These are phyloP conservation scores for Neurospora sp. DNA, from an alignment of 2,329 filamentous ascomycete species.

Conservation along the genomic window DNA sequence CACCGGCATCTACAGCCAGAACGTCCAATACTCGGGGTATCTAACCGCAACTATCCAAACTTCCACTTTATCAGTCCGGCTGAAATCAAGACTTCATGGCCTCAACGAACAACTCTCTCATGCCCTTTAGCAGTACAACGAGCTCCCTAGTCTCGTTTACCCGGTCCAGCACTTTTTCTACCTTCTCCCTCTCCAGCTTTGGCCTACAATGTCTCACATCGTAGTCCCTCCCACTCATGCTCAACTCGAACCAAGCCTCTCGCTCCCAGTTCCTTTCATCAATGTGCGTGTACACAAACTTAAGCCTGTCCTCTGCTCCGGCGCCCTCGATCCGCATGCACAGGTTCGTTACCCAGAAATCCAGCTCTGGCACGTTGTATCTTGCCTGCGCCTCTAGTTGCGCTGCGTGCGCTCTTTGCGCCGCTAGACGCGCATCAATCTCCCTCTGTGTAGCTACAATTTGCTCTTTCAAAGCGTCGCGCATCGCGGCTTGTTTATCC, in stretches of 20 bases:
- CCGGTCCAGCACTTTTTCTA: constrained; percentile 66
- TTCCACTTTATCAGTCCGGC: no score
- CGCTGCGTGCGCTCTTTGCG: constrained; percentile 61
- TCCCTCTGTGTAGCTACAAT: constrained; percentile 59
- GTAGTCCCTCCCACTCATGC: constrained; percentile 73
- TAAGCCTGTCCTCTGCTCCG: constrained; percentile 72
- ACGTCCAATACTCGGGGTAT: neutral
- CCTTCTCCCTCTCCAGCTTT: constrained; percentile 68
- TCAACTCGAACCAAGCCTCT: constrained; percentile 90
- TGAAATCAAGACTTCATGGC: constrained; percentile 42
- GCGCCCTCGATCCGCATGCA: constrained; percentile 85
- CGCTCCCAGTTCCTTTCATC: constrained; percentile 80
- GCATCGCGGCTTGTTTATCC: constrained; percentile 47
- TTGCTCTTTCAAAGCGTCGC: constrained; percentile 49
- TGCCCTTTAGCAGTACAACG: constrained; percentile 64
- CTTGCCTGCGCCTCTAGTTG: constrained; percentile 75
- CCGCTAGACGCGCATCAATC: constrained; percentile 60
- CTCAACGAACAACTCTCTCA: constrained; percentile 70
- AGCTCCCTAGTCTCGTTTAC: constrained; percentile 76
- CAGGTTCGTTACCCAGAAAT: constrained; percentile 91
- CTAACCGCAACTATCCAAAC: neutral
- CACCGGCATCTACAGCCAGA: neutral
- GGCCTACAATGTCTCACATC: constrained; percentile 73
- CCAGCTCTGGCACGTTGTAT: constrained; percentile 85
- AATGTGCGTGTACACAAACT: constrained; percentile 82